A percentile compares a stretch with the other conserved stretches of the same genome.
Conservation (phyloP, 495 filamentous ascomycete species). For the Cercophora newfieldiana region DNA sequence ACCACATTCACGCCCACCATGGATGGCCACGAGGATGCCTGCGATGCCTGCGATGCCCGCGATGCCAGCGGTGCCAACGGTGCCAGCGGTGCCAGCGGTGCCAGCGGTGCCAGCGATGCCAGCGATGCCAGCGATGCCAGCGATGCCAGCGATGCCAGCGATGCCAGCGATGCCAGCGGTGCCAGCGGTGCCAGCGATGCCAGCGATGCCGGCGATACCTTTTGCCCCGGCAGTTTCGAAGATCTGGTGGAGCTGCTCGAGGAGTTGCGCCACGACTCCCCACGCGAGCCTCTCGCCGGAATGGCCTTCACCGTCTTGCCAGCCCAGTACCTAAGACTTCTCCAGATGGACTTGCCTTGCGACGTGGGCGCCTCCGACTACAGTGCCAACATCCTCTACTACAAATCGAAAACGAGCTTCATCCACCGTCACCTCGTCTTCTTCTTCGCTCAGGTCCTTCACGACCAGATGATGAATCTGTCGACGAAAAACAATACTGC, state of each 20-base stretch:
- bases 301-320: background rate
- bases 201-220: no score
- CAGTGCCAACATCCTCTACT: background rate
- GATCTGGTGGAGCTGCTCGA: background rate
- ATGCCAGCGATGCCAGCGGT: no score
- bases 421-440: background rate
- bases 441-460: background rate
- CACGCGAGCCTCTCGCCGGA: background rate
- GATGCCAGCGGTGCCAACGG: no score
- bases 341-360: background rate
- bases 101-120: no score
- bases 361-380: background rate
- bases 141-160: no score
- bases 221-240: background rate
- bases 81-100: no score
- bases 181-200: no score
- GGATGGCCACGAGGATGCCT: no score
- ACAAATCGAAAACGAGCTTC: background rate
- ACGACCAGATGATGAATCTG: background rate
- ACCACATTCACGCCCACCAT: no score
- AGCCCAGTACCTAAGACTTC: background rate
- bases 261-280: background rate
- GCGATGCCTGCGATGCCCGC: no score
- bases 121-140: no score
- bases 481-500: background rate